phyloP scores from a whole-genome alignment of 2,329 filamentous ascomycete species.

The Fusarium paranaense region DNA sequence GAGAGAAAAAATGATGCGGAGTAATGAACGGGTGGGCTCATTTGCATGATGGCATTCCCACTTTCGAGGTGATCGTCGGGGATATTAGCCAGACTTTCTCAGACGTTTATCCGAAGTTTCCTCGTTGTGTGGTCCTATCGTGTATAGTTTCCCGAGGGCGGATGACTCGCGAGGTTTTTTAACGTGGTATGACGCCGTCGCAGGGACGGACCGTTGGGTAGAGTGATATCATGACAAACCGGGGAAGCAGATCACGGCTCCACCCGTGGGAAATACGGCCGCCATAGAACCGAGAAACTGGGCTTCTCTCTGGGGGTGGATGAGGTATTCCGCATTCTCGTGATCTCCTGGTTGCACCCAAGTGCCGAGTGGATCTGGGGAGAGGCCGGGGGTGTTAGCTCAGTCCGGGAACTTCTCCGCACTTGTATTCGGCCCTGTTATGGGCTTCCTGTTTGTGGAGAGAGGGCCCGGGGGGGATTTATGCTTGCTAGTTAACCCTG shows the following conservation, averaged over 20 bases:
- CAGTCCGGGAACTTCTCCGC: constrained; percentile 14
- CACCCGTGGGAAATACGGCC: constrained; percentile 36
- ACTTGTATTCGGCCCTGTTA: constrained; percentile 33
- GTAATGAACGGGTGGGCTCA: constrained; percentile 5
- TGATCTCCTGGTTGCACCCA: not conserved
- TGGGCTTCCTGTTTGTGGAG: constrained; percentile 21
- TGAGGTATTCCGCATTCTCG: constrained; percentile 5
- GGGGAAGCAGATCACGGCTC: constrained; percentile 17
- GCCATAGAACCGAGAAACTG: constrained; percentile 37
- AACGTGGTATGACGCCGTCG: constrained; percentile 19
- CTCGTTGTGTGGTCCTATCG: not conserved
- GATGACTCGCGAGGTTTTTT: constrained; percentile 9
- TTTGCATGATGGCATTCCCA: constrained; percentile 34
- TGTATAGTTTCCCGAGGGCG: not conserved
- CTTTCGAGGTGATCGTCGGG: constrained; percentile 2
- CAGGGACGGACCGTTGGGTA: constrained; percentile 7
- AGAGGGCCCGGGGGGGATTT: not conserved
- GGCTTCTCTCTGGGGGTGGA: constrained; percentile 13
- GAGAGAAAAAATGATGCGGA: constrained; percentile 8
- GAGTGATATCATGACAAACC: constrained; percentile 32
- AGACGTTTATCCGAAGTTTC: not conserved
- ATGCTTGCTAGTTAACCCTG: not conserved
- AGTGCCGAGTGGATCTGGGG: constrained; percentile 33
- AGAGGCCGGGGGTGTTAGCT: constrained; percentile 9
- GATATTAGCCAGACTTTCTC: constrained; percentile 15